phyloP scores from a whole-genome alignment of 2,329 filamentous ascomycete genomes.

The Arthrobotrys entomopaga region DNA sequence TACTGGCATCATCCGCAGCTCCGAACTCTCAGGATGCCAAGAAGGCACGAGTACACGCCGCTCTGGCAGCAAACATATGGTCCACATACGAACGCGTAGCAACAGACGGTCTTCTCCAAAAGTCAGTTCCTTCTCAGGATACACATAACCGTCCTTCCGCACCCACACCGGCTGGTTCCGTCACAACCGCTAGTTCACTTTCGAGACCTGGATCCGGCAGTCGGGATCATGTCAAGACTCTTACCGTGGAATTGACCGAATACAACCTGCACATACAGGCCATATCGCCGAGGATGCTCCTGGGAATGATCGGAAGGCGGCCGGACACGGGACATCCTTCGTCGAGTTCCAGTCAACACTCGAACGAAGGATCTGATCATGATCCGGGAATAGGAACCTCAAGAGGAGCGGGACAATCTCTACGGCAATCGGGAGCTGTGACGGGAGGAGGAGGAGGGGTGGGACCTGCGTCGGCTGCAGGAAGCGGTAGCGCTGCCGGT shows the following conservation, averaged over 20 bases:
- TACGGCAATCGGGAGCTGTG: slow-evolving; percentile 27
- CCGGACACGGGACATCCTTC: slow-evolving; percentile 55
- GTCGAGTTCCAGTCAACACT: slow-evolving; percentile 57
- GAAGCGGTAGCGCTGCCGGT: slow-evolving; percentile 49
- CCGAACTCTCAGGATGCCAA: slow-evolving; percentile 58
- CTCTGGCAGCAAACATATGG: slow-evolving; percentile 59
- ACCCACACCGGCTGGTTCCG: slow-evolving; percentile 12
- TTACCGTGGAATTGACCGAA: slow-evolving; percentile 59
- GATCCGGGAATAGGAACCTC: slow-evolving; percentile 48
- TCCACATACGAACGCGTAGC: slow-evolving; percentile 57
- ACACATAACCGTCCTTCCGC: slow-evolving; percentile 20
- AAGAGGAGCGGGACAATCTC: slow-evolving; percentile 39
- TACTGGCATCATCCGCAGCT: slow-evolving; percentile 58
- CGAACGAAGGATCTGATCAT: slow-evolving; percentile 55
- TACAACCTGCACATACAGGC: slow-evolving; percentile 59
- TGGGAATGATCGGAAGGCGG: slow-evolving; percentile 58
- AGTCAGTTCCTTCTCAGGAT: slow-evolving; percentile 52
- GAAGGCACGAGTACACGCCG: slow-evolving; percentile 59
- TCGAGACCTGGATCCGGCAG: slow-evolving; percentile 8
- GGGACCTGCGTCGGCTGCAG: slow-evolving; percentile 43
- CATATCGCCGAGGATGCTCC: slow-evolving; percentile 57
- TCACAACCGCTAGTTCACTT: slow-evolving; percentile 13
- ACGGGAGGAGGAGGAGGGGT: slow-evolving; percentile 5
- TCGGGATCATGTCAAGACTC: slow-evolving; percentile 56
- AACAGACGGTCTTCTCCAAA: slow-evolving; percentile 56